Percentiles rank a stretch among this genome's conserved stretches.
These are phyloP conservation scores for Calocybe gangraenosa DNA, from an alignment of 768 basidiomycete genomes.

Conservation along the genomic window DNA sequence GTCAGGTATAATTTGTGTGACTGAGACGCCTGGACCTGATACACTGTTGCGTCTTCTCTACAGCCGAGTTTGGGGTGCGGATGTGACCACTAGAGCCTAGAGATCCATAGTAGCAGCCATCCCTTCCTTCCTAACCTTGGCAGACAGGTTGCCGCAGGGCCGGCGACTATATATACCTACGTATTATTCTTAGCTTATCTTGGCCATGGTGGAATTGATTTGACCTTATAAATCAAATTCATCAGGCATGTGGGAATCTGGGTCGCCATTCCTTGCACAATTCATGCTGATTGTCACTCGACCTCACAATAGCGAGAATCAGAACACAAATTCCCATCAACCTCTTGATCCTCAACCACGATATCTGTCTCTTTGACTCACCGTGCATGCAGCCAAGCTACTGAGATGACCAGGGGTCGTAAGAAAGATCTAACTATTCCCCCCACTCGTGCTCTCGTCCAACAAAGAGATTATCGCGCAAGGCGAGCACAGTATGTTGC, in stretches of 20 bases:
- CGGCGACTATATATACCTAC: too few species aligned
- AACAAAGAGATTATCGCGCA: conserved; percentile 64
- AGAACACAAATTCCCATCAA: conserved; percentile 10
- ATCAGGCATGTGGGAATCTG: conserved; percentile 20
- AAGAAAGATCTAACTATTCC: conserved; percentile 63
- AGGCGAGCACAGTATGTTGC: conserved; percentile 53
- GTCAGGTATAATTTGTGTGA: conserved; percentile 43
- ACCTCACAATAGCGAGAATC: conserved; percentile 9
- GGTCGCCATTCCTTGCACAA: conserved; percentile 30
- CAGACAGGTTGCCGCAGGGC: too few species aligned
- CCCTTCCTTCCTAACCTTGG: not conserved
- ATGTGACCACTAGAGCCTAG: too few species aligned
- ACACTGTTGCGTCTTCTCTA: conserved; percentile 44
- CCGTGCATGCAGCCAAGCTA: conserved; percentile 11
- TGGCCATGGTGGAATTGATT: conserved; percentile 11
- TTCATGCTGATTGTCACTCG: conserved; percentile 27
- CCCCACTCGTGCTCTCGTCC: conserved; percentile 51
- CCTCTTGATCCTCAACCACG: conserved; percentile 9
- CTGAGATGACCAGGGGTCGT: conserved; percentile 57
- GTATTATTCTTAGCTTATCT: conserved; percentile 11
- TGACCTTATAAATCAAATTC: conserved; percentile 21
- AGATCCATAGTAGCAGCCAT: conserved; percentile 3
- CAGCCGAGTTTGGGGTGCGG: conserved; percentile 52
- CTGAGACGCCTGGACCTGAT: conserved; percentile 61
- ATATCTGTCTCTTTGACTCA: conserved; percentile 6